Conservation (phyloP, 176 grass and related monocot species). For the Pontederia crassipes region DNA sequence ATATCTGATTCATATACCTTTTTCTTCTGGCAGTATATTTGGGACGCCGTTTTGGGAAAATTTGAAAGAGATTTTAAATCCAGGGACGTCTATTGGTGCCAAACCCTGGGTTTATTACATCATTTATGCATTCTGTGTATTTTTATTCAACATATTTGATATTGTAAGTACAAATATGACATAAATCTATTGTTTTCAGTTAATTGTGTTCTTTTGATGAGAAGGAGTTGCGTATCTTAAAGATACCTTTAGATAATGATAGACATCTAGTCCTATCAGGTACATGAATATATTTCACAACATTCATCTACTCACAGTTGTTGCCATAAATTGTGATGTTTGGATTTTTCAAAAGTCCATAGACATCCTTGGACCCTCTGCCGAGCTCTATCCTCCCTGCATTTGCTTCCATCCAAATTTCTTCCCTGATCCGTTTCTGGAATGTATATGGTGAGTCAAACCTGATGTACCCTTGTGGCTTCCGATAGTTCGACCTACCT, state of each 20-base stretch:
- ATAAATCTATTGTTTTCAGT: neutral
- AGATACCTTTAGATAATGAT: neutral
- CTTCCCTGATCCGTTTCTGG: too few species aligned
- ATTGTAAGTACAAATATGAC: conserved; percentile 57
- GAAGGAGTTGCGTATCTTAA: neutral
- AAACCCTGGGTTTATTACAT: conserved; percentile 78
- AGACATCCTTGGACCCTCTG: too few species aligned
- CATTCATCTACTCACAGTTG: too few species aligned
- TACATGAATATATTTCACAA: too few species aligned
- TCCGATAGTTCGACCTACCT: too few species aligned
- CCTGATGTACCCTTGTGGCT: too few species aligned
- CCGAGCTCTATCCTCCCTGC: too few species aligned
- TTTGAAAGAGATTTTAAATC: conserved; percentile 72
- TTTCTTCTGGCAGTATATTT: conserved; percentile 60
- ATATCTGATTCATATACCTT: conserved; percentile 25
- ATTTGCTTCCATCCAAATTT: too few species aligned
- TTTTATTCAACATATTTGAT: conserved; percentile 97
- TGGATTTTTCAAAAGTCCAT: too few species aligned
- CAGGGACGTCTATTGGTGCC: conserved; percentile 52
- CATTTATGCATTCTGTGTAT: conserved; percentile 75
- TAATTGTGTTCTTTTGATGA: conserved; percentile 11
- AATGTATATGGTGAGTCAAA: too few species aligned
- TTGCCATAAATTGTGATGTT: too few species aligned
- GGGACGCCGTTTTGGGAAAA: conserved; percentile 58
- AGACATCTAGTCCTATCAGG: too few species aligned